phyloP scores from a whole-genome alignment of 2,329 filamentous ascomycete genomes.

The Colletotrichum caudatum region DNA sequence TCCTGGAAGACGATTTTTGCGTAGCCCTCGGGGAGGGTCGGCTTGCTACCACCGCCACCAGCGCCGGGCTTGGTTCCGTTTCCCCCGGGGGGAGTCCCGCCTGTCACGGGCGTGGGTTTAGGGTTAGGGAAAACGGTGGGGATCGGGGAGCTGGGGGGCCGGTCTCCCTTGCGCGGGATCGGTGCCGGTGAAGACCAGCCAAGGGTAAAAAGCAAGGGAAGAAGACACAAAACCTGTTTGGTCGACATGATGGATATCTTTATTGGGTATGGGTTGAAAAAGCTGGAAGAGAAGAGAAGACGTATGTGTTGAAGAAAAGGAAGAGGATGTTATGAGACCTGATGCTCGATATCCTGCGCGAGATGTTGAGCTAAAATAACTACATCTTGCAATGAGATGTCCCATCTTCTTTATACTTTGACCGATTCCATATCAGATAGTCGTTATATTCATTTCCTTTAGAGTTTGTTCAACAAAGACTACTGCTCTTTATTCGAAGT shows the following conservation, averaged over 20 bases:
- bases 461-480: slow-evolving; percentile 8
- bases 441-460: slow-evolving; percentile 14
- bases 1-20: slow-evolving; percentile 47
- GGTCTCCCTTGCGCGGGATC: not conserved
- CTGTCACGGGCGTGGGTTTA: not conserved
- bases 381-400: not conserved
- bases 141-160: slow-evolving; percentile 1
- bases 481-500: slow-evolving; percentile 8
- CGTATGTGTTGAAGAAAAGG: not conserved
- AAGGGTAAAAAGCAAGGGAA: slow-evolving; percentile 32
- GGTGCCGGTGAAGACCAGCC: slow-evolving; percentile 29
- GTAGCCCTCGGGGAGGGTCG: slow-evolving; percentile 43
- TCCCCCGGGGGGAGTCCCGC: slow-evolving; percentile 1
- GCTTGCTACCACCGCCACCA: slow-evolving; percentile 9
- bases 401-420: slow-evolving; percentile 21
- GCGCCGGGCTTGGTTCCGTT: not conserved
- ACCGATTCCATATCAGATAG: not conserved
- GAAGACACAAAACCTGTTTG: slow-evolving; percentile 31
- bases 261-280: slow-evolving; percentile 3
- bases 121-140: slow-evolving; percentile 1
- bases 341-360: not conserved
- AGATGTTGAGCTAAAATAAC: slow-evolving; percentile 9
- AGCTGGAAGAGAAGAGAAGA: not conserved
- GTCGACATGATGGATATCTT: slow-evolving; percentile 30
- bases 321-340: not conserved